phyloP scores from a whole-genome alignment of 495 filamentous ascomycete species.

The Penicillium ucsense region DNA sequence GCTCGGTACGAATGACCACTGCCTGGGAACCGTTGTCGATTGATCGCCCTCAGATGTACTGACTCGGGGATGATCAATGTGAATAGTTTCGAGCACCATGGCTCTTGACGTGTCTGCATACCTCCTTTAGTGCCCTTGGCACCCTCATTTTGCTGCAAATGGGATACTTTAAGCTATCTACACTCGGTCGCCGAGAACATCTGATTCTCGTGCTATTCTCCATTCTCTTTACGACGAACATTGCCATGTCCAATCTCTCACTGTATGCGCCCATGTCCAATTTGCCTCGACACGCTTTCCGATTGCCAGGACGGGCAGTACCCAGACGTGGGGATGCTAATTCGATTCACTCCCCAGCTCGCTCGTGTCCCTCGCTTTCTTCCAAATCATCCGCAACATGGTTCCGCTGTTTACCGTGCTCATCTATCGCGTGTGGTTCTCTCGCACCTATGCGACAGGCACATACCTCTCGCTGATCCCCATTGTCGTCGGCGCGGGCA shows the following conservation, averaged over 20 bases:
- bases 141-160: constrained; percentile 7
- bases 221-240: constrained; percentile 10
- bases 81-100: constrained; percentile 10
- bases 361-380: constrained; percentile 11
- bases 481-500: constrained; percentile 9
- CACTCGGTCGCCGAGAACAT: constrained; percentile 4
- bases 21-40: background rate
- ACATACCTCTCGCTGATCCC: constrained; percentile 10
- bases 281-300: background rate
- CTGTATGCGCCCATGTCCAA: constrained; percentile 1
- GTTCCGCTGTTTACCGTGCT: constrained; percentile 11
- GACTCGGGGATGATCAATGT: background rate
- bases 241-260: constrained; percentile 12
- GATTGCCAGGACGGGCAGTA: too few species aligned
- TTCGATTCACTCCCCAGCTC: background rate
- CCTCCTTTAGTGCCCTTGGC: constrained; percentile 5
- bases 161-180: constrained; percentile 9
- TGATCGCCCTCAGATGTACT: too few species aligned
- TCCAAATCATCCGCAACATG: constrained; percentile 13
- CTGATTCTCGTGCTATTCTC: constrained; percentile 9
- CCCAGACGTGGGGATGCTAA: background rate
- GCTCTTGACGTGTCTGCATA: constrained; percentile 10
- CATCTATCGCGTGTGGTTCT: constrained; percentile 11
- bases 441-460: constrained; percentile 3
- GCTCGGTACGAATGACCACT: constrained; percentile 3